Evolutionary conservation across 345 rosid species (phyloP).

Genomic region (Syzygium aqueum): DNA sequence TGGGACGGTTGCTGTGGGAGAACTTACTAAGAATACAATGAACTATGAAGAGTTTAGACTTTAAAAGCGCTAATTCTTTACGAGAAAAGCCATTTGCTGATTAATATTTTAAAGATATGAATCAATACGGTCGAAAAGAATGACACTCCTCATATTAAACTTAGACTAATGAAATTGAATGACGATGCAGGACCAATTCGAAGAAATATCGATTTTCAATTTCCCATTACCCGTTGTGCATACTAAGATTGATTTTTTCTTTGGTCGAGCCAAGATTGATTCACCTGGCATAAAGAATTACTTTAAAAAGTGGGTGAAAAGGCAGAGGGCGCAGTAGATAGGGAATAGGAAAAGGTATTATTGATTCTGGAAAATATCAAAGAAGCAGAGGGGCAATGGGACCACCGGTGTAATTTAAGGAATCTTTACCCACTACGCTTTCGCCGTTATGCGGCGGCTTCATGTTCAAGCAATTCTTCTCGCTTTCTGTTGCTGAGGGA

Average conservation of each 20-base stretch:
- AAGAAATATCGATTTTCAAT: background rate
- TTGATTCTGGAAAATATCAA: background rate
- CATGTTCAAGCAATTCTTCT: background rate
- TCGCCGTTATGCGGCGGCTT: constrained; percentile 1
- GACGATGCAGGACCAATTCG: background rate
- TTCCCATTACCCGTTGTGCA: background rate
- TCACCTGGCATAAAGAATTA: background rate
- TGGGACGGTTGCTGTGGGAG: background rate
- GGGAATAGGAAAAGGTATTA: background rate
- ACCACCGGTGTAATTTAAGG: background rate
- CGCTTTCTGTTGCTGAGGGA: background rate
- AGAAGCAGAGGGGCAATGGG: background rate
- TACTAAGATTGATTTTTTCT: background rate
- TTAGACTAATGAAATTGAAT: background rate
- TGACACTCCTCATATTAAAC: background rate
- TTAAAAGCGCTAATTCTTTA: background rate
- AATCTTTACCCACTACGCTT: background rate
- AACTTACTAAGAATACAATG: background rate
- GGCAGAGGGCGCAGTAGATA: background rate
- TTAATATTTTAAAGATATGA: too few species aligned
- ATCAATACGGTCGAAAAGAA: background rate
- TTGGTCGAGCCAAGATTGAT: background rate
- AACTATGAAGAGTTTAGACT: background rate
- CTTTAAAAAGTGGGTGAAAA: background rate
- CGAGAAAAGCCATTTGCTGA: background rate